Conservation (phyloP, 805 yeast genomes). For the Kuraishia hungarica region DNA sequence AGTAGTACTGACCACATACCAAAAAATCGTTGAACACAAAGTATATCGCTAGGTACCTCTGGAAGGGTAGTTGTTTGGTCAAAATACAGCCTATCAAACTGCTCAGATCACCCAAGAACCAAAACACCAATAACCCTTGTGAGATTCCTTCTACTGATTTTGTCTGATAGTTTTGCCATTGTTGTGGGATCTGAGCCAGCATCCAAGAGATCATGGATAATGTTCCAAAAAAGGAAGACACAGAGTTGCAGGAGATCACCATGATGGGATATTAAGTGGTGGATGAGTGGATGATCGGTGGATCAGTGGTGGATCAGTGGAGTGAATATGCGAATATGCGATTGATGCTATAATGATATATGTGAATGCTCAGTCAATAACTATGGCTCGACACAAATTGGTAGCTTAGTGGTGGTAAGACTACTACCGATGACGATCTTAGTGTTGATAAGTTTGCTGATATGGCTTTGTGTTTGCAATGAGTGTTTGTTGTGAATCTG, state of each 20-base stretch:
- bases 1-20: constrained; percentile 61
- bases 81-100: constrained; percentile 59
- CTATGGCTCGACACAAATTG: no score
- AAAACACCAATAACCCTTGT: constrained; percentile 18
- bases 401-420: no score
- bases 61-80: constrained; percentile 78
- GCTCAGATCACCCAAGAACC: constrained; percentile 25
- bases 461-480: no score
- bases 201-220: constrained; percentile 25
- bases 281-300: no score
- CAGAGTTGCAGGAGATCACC: background rate
- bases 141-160: constrained; percentile 25
- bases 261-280: no score
- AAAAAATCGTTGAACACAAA: constrained; percentile 66
- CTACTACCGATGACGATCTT: no score
- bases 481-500: no score
- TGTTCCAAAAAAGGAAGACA: background rate
- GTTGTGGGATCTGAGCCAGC: constrained; percentile 28
- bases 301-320: no score
- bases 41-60: constrained; percentile 61
- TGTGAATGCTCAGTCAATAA: no score
- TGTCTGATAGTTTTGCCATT: constrained; percentile 19
- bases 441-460: no score
- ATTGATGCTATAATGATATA: no score
- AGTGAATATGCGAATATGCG: no score